Conservation (phyloP, 306 rosid species). For the Fragaria vesca region DNA sequence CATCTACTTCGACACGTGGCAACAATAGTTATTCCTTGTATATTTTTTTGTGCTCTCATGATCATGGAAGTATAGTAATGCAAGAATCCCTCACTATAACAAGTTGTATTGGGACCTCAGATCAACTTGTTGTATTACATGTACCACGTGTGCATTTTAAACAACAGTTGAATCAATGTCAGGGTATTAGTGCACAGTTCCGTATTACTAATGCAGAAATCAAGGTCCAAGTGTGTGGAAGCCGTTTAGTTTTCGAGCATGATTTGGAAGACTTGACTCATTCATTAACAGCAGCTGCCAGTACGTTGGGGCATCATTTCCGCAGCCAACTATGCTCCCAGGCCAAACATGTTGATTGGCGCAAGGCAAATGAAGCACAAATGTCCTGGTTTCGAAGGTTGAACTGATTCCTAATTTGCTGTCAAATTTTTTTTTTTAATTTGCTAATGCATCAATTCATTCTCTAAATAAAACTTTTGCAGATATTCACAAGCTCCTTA, state of each 20-base stretch:
- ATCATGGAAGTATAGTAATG: neutral
- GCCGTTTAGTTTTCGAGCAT: conserved; percentile 9
- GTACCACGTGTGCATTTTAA: conserved; percentile 1
- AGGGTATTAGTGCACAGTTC: conserved; percentile 2
- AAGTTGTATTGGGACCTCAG: neutral
- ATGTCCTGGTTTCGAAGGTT: too few species aligned
- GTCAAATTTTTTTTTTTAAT: too few species aligned
- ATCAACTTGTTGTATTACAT: conserved; percentile 9
- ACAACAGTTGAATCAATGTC: conserved; percentile 13
- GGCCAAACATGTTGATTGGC: too few species aligned
- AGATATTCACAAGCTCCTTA: too few species aligned
- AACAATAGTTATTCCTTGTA: neutral
- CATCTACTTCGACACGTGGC: neutral
- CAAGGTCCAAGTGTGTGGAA: conserved; percentile 25
- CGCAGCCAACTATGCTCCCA: too few species aligned
- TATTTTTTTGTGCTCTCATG: neutral
- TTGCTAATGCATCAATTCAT: too few species aligned
- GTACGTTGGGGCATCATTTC: neutral
- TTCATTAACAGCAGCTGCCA: neutral
- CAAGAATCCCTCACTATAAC: neutral
- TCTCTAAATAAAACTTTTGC: too few species aligned
- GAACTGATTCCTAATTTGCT: too few species aligned
- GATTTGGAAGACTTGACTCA: neutral
- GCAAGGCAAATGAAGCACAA: too few species aligned
- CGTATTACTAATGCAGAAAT: neutral